Conservation (phyloP, 805 yeast genomes). For the Lipomyces sp. region DNA sequence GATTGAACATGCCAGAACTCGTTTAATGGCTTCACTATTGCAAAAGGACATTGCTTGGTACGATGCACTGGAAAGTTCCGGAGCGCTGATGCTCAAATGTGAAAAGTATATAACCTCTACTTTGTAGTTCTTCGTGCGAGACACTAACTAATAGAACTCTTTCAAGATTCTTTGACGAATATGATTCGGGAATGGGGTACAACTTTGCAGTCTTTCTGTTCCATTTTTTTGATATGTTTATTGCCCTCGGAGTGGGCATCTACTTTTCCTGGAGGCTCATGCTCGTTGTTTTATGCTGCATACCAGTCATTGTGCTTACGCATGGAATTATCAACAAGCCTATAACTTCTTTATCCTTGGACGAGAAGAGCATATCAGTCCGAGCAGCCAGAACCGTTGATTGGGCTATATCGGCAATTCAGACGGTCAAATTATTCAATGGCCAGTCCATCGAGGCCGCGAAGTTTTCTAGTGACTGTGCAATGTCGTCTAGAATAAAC, state of each 20-base stretch:
- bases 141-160: neutral
- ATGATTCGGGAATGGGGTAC: conserved; percentile 15
- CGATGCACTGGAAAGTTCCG: conserved; percentile 20
- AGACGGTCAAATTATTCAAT: conserved; percentile 58
- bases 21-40: conserved; percentile 10
- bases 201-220: conserved; percentile 5
- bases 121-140: neutral
- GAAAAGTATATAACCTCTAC: conserved; percentile 10
- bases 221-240: conserved; percentile 1
- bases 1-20: conserved; percentile 12
- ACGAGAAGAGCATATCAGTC: conserved; percentile 58
- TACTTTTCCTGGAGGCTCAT: conserved; percentile 83
- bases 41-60: conserved; percentile 13
- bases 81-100: conserved; percentile 17
- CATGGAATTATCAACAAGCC: conserved; percentile 51
- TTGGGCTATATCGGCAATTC: conserved; percentile 64
- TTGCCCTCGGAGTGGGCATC: conserved; percentile 56
- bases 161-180: conserved; percentile 23
- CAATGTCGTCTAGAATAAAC: conserved; percentile 39
- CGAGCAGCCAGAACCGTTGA: conserved; percentile 58
- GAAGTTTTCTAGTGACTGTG: conserved; percentile 40
- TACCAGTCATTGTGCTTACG: conserved; percentile 61
- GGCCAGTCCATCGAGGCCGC: conserved; percentile 55
- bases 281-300: conserved; percentile 64
- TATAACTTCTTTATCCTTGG: conserved; percentile 48